Conservation (phyloP, 495 filamentous ascomycete genomes). For the Penicillium cosmopolitanum region DNA sequence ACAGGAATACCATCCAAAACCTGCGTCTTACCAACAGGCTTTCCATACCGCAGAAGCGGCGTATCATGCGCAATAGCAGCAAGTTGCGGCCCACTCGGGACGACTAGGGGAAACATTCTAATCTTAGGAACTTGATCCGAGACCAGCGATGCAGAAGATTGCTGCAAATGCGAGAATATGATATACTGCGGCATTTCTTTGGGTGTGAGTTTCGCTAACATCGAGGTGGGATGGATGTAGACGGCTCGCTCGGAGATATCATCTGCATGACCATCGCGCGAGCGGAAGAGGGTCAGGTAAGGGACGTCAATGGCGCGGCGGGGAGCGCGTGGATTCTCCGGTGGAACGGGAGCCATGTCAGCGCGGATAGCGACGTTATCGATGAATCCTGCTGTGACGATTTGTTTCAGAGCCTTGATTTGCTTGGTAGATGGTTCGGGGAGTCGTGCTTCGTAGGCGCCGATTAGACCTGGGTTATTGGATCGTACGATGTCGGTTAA, state of each 20-base stretch:
- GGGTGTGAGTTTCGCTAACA: slow-evolving; percentile 69
- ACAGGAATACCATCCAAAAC: slow-evolving; percentile 56
- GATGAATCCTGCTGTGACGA: slow-evolving; percentile 90
- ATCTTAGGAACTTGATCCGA: slow-evolving; percentile 68
- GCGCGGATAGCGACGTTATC: slow-evolving; percentile 95
- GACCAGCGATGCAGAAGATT: slow-evolving; percentile 55
- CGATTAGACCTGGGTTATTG: slow-evolving; percentile 70
- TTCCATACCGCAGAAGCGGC: slow-evolving; percentile 80
- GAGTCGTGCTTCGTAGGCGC: slow-evolving; percentile 60
- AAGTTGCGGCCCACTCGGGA: slow-evolving; percentile 75
- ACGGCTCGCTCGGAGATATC: slow-evolving; percentile 62
- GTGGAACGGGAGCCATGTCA: slow-evolving; percentile 76
- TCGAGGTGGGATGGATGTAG: slow-evolving; percentile 85
- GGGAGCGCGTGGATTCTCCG: slow-evolving; percentile 70
- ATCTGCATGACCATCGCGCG: slow-evolving; percentile 53
- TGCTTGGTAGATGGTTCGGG: slow-evolving; percentile 72
- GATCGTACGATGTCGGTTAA: slow-evolving; percentile 77
- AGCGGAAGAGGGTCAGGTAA: slow-evolving; percentile 83
- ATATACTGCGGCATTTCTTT: slow-evolving; percentile 83
- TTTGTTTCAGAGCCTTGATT: slow-evolving; percentile 82
- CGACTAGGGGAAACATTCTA: slow-evolving; percentile 84
- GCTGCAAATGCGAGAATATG: slow-evolving; percentile 83
- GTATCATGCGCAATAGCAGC: slow-evolving; percentile 81
- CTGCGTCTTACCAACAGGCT: slow-evolving; percentile 83
- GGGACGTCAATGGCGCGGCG: slow-evolving; percentile 85